Base-by-base conservation (phyloP, 2,329 filamentous ascomycete species). In the Neonectria coccinea region DNA sequence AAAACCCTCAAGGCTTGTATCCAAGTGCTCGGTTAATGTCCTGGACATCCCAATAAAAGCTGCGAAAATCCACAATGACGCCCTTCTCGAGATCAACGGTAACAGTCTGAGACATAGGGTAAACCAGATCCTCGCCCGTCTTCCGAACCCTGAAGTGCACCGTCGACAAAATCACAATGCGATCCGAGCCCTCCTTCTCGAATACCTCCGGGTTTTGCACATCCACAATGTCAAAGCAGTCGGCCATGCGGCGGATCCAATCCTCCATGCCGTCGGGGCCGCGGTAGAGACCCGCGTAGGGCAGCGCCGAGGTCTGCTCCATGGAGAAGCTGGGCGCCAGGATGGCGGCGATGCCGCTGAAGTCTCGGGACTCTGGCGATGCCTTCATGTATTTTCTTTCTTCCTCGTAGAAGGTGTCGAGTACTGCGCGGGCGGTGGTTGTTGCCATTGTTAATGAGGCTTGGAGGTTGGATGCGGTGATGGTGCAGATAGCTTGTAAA, bases 31-130 rank as follows among this genome's bases (percentile, higher is more conserved):
- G 63, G 52, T 72, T 75, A 16, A 72, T 2, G 16, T 64, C 62
- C 5, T 73, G 59, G 2, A 79, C 76, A 62, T 79, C 75, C 77
- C 78, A 79, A 48, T 80, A 79, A 59, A 78, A 79, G 1, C 77
- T 72, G 56, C 69, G 72, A 0, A 79, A 74, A 25, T 73, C 69
- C 12, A 67, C 67, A 25, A 79, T 75, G 11, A 72, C 65, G 1
- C 76, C 77, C 8, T 71, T 73, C 18, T 76, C 73, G 14, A 76
- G 48, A 64, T 79, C 77, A 33, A 80, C 74, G 10, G 67, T 75
- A 7, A 79, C 55, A 8, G 70, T 65, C 67, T 79, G 78, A 11
- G 69, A 72, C 4, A 78, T 42, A 1, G 77, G 78, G 14, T 65
- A 73, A 4, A 72, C 31, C 53, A 76, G 50, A 55, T 76, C 67